phyloP scores from a whole-genome alignment of 2,329 filamentous ascomycete genomes.

The Talaromyces sp. region DNA sequence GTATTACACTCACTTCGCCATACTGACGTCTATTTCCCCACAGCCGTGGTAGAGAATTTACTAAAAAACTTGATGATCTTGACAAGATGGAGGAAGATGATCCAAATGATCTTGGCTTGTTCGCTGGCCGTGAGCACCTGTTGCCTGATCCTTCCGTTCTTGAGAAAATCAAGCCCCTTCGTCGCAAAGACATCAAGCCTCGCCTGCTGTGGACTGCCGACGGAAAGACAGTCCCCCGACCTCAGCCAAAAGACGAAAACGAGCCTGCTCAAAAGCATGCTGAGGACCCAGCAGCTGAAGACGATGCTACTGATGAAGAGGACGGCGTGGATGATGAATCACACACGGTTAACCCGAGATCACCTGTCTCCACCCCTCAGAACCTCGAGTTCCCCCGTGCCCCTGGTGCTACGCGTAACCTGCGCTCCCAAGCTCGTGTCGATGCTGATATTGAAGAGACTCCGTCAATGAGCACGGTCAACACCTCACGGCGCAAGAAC shows the following conservation, averaged over 20 bases:
- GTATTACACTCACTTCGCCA: neutral
- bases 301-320: constrained; percentile 57
- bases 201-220: constrained; percentile 58
- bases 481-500: constrained; percentile 4
- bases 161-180: constrained; percentile 52
- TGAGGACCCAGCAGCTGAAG: constrained; percentile 36
- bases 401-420: constrained; percentile 36
- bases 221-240: constrained; percentile 21
- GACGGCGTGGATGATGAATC: constrained; percentile 19
- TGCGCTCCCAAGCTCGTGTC: constrained; percentile 33
- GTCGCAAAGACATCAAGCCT: constrained; percentile 61
- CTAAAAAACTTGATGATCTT: constrained; percentile 55
- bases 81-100: constrained; percentile 43
- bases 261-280: constrained; percentile 38
- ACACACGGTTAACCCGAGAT: constrained; percentile 3
- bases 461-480: constrained; percentile 18
- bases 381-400: constrained; percentile 22
- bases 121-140: constrained; percentile 44
- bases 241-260: neutral
- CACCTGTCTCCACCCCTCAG: constrained; percentile 25
- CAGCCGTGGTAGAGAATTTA: constrained; percentile 65
- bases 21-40: constrained; percentile 28
- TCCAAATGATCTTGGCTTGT: constrained; percentile 47
- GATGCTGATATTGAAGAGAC: constrained; percentile 23
- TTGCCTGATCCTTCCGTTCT: constrained; percentile 32